Percentiles rank a stretch among this genome's conserved stretches.
Evolutionary conservation across 352 stramenopile species (phyloP).

Genomic region (Thalassiosira livingstoniorum): DNA sequence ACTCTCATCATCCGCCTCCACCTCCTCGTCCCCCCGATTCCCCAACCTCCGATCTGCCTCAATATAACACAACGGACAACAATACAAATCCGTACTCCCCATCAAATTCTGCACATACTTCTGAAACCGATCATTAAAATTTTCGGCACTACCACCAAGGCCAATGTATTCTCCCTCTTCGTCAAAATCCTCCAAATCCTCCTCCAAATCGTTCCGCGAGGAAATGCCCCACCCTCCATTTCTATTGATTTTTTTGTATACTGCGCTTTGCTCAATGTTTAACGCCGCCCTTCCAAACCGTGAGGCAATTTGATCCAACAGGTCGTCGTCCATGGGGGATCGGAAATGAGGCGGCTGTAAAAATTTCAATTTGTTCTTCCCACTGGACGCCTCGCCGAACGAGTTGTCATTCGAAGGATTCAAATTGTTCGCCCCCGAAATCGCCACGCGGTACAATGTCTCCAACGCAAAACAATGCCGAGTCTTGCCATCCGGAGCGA

Average conservation of each 20-base stretch:
- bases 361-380: slow-evolving; percentile 74
- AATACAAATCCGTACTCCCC: slow-evolving; percentile 78
- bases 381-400: neutral
- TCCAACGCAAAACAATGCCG: slow-evolving; percentile 78
- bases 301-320: slow-evolving; percentile 82
- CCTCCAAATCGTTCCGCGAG: slow-evolving; percentile 13
- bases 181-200: slow-evolving; percentile 59
- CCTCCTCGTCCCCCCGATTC: slow-evolving; percentile 47
- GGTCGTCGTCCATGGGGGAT: slow-evolving; percentile 72
- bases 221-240: neutral
- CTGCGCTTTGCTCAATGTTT: slow-evolving; percentile 54
- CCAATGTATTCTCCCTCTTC: slow-evolving; percentile 50
- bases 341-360: slow-evolving; percentile 83
- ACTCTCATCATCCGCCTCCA: slow-evolving; percentile 40
- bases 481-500: slow-evolving; percentile 63
- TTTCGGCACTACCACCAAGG: neutral
- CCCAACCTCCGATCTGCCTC: slow-evolving; percentile 60
- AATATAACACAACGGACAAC: slow-evolving; percentile 79
- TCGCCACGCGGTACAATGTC: slow-evolving; percentile 77
- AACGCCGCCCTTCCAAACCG: slow-evolving; percentile 72
- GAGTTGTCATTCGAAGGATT: slow-evolving; percentile 17
- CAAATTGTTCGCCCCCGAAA: no score
- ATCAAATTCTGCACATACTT: slow-evolving; percentile 71
- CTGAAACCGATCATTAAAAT: slow-evolving; percentile 63
- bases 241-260: slow-evolving; percentile 58